Evolutionary conservation across 805 yeast species (phyloP), one percentile per base, ranked within the genome.

Genomic region (Cyberlindnera meyerae): DNA sequence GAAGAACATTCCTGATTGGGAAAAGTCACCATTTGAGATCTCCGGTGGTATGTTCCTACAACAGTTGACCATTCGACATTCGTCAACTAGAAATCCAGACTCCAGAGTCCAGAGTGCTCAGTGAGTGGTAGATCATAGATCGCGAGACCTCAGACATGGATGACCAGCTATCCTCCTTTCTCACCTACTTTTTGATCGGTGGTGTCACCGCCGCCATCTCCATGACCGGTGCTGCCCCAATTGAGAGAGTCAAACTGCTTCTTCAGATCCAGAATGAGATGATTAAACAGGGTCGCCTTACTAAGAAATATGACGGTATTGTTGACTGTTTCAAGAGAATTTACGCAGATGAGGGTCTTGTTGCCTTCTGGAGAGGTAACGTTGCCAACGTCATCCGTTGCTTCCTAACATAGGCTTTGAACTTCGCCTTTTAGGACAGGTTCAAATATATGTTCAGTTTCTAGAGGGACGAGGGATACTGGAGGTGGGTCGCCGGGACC

Each of bases 201-300:
- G 96, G 96, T 87, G 94, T 88, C 57, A 87, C 96, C 73, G 96
- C 96, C 73, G 96, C 96, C 62, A 89, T 88, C 73, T 83, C 96
- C 57, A 88, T 88, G 81, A 88, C 96, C 51, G 96, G 94, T 51
- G 96, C 96, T 61, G 94, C 96, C 59, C 96, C 96, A 69, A 87
- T 87, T 65, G 96, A 87, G 75, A 82, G 97, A 77, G 96, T 88
- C 65, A 88, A 88, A 77, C 77, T 88, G 60, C 79, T 88, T 70
- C 86, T 88, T 67, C 97, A 88, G 77, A 88, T 89, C 74, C 97
- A 88, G 74, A 96, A 89, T 67, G 96, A 89, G 75, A 88, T 88
- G 96, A 66, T 89, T 68, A 89, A 89, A 75, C 96, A 87, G 75
- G 96, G 97, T 65, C 87, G 96, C 77, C 77, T 88, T 62, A 74